phyloP scores from a whole-genome alignment of 192 early-diverging fungal genomes.

The Ambispora gerdemannii region DNA sequence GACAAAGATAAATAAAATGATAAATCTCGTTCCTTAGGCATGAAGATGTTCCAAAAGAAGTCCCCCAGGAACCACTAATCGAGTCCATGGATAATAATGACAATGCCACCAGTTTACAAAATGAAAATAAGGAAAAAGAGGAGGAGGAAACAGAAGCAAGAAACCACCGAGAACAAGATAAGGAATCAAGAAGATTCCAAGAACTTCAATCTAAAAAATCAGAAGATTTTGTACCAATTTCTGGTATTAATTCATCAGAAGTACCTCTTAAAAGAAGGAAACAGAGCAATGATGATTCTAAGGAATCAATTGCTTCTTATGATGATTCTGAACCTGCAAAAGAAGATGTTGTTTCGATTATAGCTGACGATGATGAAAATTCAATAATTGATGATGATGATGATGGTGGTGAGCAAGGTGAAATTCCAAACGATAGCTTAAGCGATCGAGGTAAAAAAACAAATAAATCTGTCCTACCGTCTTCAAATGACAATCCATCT shows the following conservation, averaged over 20 bases:
- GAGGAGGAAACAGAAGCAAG: not conserved
- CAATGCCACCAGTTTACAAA: not conserved
- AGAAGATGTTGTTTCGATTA: conserved; percentile 26
- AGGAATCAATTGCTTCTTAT: not conserved
- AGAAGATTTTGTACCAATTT: not conserved
- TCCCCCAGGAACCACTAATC: not conserved
- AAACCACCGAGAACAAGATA: not conserved
- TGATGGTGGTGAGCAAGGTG: not conserved
- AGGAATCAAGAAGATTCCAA: not conserved
- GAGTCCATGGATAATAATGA: not conserved
- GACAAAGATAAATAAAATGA: not conserved
- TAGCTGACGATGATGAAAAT: conserved; percentile 14
- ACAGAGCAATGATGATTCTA: not conserved
- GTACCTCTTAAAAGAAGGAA: not conserved
- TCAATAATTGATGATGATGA: not conserved
- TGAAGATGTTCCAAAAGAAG: not conserved
- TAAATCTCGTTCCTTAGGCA: not conserved
- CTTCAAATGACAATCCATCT: not conserved
- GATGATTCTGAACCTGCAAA: conserved; percentile 19
- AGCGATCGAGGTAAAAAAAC: not conserved
- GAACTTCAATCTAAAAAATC: not conserved
- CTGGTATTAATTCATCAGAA: not conserved
- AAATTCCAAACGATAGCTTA: not conserved
- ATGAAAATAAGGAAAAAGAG: not conserved
- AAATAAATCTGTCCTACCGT: not conserved